These are phyloP conservation scores for Penicillium sp. DNA, from an alignment of 2,329 filamentous ascomycete genomes.

Conservation along the genomic window DNA sequence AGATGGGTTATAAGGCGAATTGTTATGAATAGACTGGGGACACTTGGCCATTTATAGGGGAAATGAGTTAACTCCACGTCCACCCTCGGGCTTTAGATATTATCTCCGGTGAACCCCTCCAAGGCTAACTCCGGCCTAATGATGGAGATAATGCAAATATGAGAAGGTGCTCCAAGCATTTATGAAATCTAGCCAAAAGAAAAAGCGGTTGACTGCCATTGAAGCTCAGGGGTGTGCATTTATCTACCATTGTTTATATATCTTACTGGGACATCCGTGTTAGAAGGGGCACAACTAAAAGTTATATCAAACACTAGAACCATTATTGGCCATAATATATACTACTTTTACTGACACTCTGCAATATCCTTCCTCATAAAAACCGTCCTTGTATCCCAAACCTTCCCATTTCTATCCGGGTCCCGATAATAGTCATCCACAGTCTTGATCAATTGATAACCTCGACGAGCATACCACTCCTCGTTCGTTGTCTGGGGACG, in stretches of 20 bases:
- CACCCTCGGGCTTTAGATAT: neutral
- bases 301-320: neutral
- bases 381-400: conserved; percentile 18
- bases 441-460: conserved; percentile 17
- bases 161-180: too few relatives aligned
- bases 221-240: neutral
- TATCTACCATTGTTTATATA: neutral
- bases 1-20: neutral
- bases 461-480: conserved; percentile 23
- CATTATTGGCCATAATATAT: neutral
- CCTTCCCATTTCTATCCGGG: conserved; percentile 12
- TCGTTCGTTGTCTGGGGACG: conserved; percentile 15
- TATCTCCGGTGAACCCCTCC: neutral
- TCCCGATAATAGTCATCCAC: conserved; percentile 18
- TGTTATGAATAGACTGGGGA: neutral
- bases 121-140: too few relatives aligned
- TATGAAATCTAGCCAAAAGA: too few relatives aligned
- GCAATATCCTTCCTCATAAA: conserved; percentile 25
- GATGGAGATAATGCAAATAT: too few relatives aligned
- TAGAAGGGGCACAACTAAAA: neutral
- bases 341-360: neutral
- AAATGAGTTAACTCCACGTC: neutral
- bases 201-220: too few relatives aligned
- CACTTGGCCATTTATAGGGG: neutral
- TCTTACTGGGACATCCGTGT: neutral